A percentile compares a stretch with the other conserved stretches of the same genome.
These are phyloP conservation scores for Penicillium psychrofluorescens DNA, from an alignment of 495 filamentous ascomycete species.

Conservation along the genomic window DNA sequence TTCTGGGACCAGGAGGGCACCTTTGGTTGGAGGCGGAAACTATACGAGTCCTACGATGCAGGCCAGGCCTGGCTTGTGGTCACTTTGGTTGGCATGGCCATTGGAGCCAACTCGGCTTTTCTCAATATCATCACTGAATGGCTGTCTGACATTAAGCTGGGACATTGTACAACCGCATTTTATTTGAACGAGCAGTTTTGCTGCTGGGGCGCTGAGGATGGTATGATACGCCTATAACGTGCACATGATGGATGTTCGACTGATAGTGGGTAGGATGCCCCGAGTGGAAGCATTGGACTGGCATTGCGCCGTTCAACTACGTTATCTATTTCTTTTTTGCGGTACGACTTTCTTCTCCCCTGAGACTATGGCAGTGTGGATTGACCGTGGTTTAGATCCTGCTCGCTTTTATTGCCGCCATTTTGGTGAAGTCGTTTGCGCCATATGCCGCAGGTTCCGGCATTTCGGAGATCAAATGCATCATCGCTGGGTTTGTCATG, in stretches of 20 bases:
- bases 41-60: conserved; percentile 87
- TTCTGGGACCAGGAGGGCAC: conserved; percentile 68
- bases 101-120: conserved; percentile 88
- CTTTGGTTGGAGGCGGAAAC: conserved; percentile 72
- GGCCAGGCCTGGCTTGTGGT: conserved; percentile 98
- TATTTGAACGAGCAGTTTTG: conserved; percentile 98
- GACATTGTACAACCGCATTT: conserved; percentile 89
- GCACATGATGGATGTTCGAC: neutral
- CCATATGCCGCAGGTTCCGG: conserved; percentile 96
- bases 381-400: conserved; percentile 47
- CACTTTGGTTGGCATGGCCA: conserved; percentile 84
- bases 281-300: conserved; percentile 88
- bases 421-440: conserved; percentile 84
- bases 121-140: conserved; percentile 96
- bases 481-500: conserved; percentile 99
- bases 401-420: conserved; percentile 77
- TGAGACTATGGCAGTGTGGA: neutral
- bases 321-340: conserved; percentile 83
- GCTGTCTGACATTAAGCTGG: conserved; percentile 91
- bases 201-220: conserved; percentile 93
- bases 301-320: conserved; percentile 73
- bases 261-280: conserved; percentile 53
- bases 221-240: conserved; percentile 29
- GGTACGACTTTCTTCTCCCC: conserved; percentile 37
- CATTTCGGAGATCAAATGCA: conserved; percentile 99